These are phyloP conservation scores for Fagopyrum homotropicum DNA, from an alignment of 148 eudicot genomes.

Conservation along the genomic window DNA sequence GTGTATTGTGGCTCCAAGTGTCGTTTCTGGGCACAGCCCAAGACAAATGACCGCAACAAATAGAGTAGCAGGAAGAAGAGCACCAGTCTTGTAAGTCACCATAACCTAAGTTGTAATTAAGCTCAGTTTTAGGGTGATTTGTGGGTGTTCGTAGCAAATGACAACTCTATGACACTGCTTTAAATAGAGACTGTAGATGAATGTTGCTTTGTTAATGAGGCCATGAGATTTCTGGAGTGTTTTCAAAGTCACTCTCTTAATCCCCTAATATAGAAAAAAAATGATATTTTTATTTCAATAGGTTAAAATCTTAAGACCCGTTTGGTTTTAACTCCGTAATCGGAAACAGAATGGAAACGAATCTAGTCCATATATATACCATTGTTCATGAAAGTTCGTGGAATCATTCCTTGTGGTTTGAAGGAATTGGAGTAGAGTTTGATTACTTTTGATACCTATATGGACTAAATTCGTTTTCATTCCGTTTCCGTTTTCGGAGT, in stretches of 20 bases:
- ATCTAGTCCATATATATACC: too few relatives aligned
- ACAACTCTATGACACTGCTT: not conserved
- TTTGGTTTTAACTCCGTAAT: too few relatives aligned
- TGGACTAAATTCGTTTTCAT: too few relatives aligned
- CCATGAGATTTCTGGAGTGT: slow-evolving; percentile 1
- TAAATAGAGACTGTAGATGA: not conserved
- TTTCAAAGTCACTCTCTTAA: slow-evolving; percentile 3
- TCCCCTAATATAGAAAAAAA: not conserved
- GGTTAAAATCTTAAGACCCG: too few relatives aligned
- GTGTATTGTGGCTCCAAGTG: slow-evolving; percentile 38
- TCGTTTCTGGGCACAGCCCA: slow-evolving; percentile 13
- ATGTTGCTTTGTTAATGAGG: slow-evolving; percentile 1
- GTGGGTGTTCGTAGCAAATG: not conserved
- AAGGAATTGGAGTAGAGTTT: too few relatives aligned
- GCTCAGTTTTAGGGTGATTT: not conserved
- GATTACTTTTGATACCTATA: too few relatives aligned
- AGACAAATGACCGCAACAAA: slow-evolving; percentile 19
- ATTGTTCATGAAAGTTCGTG: too few relatives aligned
- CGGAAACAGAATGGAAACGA: too few relatives aligned
- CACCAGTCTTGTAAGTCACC: not conserved
- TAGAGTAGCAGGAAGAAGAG: not conserved
- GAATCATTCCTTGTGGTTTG: too few relatives aligned
- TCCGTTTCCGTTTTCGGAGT: too few relatives aligned
- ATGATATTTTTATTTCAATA: too few relatives aligned
- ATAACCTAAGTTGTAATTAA: not conserved